Conservation (phyloP, 164 flowering plant genomes). For the Annona cherimola region DNA sequence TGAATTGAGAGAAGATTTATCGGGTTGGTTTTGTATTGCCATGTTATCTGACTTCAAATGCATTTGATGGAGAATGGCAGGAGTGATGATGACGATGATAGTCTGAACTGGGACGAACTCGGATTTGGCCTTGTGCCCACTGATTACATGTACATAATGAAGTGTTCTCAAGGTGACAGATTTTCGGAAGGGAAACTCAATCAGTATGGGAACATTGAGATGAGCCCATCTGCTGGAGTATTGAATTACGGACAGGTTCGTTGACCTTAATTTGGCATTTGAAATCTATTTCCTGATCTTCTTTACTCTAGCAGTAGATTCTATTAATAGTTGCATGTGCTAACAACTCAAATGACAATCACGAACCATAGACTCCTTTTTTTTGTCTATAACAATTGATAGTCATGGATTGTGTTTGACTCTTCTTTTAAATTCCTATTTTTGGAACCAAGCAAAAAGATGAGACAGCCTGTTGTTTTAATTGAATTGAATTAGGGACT, state of each 20-base stretch:
- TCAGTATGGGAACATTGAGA: constrained; percentile 52
- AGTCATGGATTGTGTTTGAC: no score
- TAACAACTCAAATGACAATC: no score
- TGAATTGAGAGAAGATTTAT: not conserved
- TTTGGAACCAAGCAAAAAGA: not conserved
- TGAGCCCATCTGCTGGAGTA: constrained; percentile 78
- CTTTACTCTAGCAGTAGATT: not conserved
- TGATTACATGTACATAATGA: constrained; percentile 71
- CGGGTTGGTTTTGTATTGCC: not conserved
- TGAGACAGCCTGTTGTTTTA: not conserved
- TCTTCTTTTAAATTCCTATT: not conserved
- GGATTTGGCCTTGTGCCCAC: constrained; percentile 57
- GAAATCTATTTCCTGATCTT: not conserved
- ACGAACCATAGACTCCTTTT: no score
- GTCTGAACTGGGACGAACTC: constrained; percentile 67
- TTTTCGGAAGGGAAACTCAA: constrained; percentile 43
- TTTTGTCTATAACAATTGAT: no score
- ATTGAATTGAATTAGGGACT: constrained; percentile 41
- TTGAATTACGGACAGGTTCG: constrained; percentile 77
- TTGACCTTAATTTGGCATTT: not conserved
- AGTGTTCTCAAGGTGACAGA: constrained; percentile 29
- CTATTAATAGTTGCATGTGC: not conserved
- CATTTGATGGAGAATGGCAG: constrained; percentile 4
- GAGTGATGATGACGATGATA: constrained; percentile 32
- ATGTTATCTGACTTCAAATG: not conserved